Percentiles rank a stretch among this genome's conserved stretches.
Conservation (phyloP, 2,329 filamentous ascomycete genomes). For the Pseudogymnoascus sp. region DNA sequence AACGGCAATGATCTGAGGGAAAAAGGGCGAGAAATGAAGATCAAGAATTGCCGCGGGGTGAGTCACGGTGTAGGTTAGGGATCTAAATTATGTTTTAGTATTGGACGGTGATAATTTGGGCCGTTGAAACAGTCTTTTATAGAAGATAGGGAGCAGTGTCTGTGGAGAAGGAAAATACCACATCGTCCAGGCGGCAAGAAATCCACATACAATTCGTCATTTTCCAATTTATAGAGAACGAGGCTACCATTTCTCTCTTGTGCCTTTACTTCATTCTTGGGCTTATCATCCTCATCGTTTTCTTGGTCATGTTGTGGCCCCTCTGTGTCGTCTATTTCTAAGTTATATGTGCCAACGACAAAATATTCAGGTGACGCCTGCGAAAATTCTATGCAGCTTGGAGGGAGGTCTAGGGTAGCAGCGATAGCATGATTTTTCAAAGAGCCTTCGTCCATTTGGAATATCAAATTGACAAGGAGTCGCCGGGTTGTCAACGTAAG, state of each 20-base stretch:
- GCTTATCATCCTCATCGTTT: constrained; percentile 1
- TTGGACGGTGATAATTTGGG: too few relatives aligned
- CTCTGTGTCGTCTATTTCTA: constrained; percentile 44
- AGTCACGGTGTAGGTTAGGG: constrained; percentile 48
- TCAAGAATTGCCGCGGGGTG: constrained; percentile 75
- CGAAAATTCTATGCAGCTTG: constrained; percentile 72
- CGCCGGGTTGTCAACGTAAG: neutral
- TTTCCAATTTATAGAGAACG: constrained; percentile 53
- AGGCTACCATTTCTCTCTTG: constrained; percentile 69
- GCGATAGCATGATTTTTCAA: constrained; percentile 19
- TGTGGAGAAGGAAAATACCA: constrained; percentile 6
- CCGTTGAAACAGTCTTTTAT: neutral
- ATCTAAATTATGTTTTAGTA: constrained; percentile 32
- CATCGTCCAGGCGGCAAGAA: neutral
- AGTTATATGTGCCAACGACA: constrained; percentile 76
- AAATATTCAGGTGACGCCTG: constrained; percentile 56
- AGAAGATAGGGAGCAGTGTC: neutral
- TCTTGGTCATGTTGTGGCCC: constrained; percentile 1
- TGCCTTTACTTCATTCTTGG: constrained; percentile 27
- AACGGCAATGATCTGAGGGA: constrained; percentile 54
- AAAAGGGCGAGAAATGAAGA: constrained; percentile 64
- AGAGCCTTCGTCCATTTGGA: neutral
- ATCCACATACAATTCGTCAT: constrained; percentile 47
- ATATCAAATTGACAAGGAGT: neutral
- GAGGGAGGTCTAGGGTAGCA: constrained; percentile 56